Percentiles rank a stretch among this genome's conserved stretches.
Evolutionary conservation across 441 rosid genomes (phyloP).

Genomic region (Erysimum pusillum): DNA sequence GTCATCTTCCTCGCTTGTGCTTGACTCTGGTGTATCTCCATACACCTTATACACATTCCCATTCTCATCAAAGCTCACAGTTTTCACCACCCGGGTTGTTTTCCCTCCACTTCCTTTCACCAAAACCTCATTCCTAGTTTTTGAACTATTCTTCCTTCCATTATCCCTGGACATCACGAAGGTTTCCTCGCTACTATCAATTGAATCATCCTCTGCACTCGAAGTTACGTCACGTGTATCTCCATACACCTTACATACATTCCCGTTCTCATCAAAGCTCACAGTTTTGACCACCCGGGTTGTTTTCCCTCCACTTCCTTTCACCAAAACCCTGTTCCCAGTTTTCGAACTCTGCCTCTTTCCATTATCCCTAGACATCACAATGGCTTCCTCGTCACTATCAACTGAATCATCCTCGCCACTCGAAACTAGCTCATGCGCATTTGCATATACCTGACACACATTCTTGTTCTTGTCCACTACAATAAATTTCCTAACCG

Average conservation of each 20-base stretch:
- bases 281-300: conserved; percentile 65
- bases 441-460: conserved; percentile 49
- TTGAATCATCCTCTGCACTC: conserved; percentile 55
- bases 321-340: conserved; percentile 45
- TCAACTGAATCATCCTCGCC: conserved; percentile 58
- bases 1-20: conserved; percentile 50
- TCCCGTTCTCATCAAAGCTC: conserved; percentile 69
- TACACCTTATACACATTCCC: conserved; percentile 57
- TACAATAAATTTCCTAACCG: conserved; percentile 62
- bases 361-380: conserved; percentile 24
- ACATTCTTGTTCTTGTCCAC: conserved; percentile 66
- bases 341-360: conserved; percentile 30
- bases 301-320: conserved; percentile 45
- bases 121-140: conserved; percentile 45
- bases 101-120: conserved; percentile 48
- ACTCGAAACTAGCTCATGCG: conserved; percentile 44
- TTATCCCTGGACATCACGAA: conserved; percentile 28
- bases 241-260: conserved; percentile 52
- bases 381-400: conserved; percentile 37
- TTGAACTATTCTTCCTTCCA: conserved; percentile 23
- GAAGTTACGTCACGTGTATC: conserved; percentile 31
- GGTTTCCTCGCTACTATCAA: conserved; percentile 48
- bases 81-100: conserved; percentile 21
- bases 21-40: conserved; percentile 48
- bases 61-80: conserved; percentile 54